phyloP scores from a whole-genome alignment of 306 rosid genomes.

The Medicago ruthenica region DNA sequence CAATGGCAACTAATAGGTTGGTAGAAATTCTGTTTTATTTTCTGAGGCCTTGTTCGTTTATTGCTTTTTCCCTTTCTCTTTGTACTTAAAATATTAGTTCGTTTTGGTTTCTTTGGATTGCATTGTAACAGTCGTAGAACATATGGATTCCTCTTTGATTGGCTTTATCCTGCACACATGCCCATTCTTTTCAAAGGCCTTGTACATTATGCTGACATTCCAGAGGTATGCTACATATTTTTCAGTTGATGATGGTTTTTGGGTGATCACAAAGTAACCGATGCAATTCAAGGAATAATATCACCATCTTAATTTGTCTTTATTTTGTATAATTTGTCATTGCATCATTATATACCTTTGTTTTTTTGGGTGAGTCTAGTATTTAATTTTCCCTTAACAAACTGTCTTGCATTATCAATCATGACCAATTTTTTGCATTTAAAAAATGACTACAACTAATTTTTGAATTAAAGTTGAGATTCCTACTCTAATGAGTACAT shows the following conservation, averaged over 20 bases:
- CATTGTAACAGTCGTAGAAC: constrained; percentile 73
- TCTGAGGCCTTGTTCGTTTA: constrained; percentile 6
- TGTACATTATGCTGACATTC: constrained; percentile 76
- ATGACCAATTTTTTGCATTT: background rate
- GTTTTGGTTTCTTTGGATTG: constrained; percentile 28
- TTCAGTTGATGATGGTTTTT: constrained; percentile 11
- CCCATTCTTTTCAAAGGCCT: constrained; percentile 77
- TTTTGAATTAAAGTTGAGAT: no score
- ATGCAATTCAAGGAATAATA: constrained; percentile 16
- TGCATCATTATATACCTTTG: background rate
- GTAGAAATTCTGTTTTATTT: constrained; percentile 4
- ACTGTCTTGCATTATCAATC: background rate
- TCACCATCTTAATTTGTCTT: background rate
- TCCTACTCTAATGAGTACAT: no score
- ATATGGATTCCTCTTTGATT: constrained; percentile 86
- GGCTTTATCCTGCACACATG: constrained; percentile 89
- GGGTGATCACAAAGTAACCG: background rate
- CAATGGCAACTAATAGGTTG: constrained; percentile 60
- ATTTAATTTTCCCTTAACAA: background rate
- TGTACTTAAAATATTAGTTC: constrained; percentile 12
- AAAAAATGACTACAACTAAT: no score
- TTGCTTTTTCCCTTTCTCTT: background rate
- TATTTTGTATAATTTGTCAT: background rate
- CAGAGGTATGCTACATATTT: constrained; percentile 64
- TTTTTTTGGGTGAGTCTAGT: background rate